Evolutionary conservation across 1,139 yeast genomes (phyloP).

Genomic region (Sugiyamaella pinicola): DNA sequence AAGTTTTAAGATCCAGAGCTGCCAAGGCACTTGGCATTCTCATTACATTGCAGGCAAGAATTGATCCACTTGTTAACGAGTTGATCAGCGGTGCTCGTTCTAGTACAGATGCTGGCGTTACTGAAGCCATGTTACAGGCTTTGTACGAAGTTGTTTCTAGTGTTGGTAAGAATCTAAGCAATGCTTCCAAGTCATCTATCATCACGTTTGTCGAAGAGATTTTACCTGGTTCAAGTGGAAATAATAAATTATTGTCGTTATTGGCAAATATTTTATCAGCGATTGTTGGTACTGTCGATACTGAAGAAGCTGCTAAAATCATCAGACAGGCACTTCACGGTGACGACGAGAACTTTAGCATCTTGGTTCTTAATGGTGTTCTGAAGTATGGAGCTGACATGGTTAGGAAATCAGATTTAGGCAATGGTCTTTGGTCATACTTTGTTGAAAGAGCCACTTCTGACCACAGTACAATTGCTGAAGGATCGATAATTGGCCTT

Average conservation of each 20-base stretch:
- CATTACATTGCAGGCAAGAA: constrained; percentile 87
- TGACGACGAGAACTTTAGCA: constrained; percentile 53
- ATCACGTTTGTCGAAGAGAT: constrained; percentile 71
- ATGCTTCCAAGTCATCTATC: constrained; percentile 67
- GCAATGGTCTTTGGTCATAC: constrained; percentile 53
- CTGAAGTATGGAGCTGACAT: constrained; percentile 72
- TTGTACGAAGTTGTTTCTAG: constrained; percentile 78
- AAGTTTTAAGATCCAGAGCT: constrained; percentile 77
- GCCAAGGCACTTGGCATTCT: constrained; percentile 87
- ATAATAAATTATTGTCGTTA: constrained; percentile 47
- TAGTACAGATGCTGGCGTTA: constrained; percentile 63
- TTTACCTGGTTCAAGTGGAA: constrained; percentile 13
- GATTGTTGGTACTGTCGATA: constrained; percentile 64
- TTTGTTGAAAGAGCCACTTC: constrained; percentile 53
- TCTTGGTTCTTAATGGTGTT: constrained; percentile 76
- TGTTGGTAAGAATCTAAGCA: constrained; percentile 78
- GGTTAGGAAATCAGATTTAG: constrained; percentile 55
- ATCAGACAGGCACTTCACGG: constrained; percentile 57
- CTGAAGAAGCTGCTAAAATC: constrained; percentile 66
- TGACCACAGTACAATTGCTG: constrained; percentile 60
- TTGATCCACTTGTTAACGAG: constrained; percentile 88
- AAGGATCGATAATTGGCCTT: constrained; percentile 77
- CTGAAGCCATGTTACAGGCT: constrained; percentile 83
- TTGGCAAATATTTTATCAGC: constrained; percentile 82
- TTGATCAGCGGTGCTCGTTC: constrained; percentile 73